Base-by-base conservation (phyloP, 768 basidiomycete species). In the Leccinum subgranulosum region DNA sequence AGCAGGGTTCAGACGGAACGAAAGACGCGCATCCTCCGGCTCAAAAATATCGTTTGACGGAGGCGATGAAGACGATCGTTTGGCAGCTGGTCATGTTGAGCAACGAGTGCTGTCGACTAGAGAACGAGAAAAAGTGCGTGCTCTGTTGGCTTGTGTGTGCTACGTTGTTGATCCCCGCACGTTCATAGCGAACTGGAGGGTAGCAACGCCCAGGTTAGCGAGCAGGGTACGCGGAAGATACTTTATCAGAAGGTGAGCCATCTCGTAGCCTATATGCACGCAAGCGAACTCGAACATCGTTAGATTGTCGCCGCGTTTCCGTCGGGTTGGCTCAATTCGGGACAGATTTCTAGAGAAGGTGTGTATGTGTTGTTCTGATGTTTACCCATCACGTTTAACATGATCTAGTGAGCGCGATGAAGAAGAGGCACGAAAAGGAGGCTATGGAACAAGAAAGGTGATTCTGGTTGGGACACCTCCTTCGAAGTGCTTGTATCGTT, bases 321-420 rank as follows among this genome's bases (percentile, higher is more conserved):
- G 0, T 77, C 85, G 0, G 89, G 89, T 12, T 94, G 92, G 92
- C 84, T 93, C 76, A 84, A 86, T 28, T 90, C 89, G 3, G 88
- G 90, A 3, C 88, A 91, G 70, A 90, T 94, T 58, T 92, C 90
- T 33, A 80, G 92, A 66, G 92, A 94, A 78, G 88, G 90, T 92
- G 51, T 34, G 86, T 72, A 27, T 39, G 14, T 3, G 36, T 6
- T 12, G 3, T 27, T 4, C 21, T 17, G 3, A 28, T 11, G 51
- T 29, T 3, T 29, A 6, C 45, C 23, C 47, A 55, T 36, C 39
- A 19, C 19, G 39, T 41, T 36, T 55, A 23, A 56, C 53, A 10
- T 19, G 9, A 3, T 15, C 19, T 15, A 90, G 89, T 92, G 81
- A 90, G 88, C 67, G 83, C 86, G 7, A 88, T 92, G 83, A 92